Evolutionary conservation across 2,329 filamentous ascomycete species (phyloP).

Genomic region (Xylaria sp.): DNA sequence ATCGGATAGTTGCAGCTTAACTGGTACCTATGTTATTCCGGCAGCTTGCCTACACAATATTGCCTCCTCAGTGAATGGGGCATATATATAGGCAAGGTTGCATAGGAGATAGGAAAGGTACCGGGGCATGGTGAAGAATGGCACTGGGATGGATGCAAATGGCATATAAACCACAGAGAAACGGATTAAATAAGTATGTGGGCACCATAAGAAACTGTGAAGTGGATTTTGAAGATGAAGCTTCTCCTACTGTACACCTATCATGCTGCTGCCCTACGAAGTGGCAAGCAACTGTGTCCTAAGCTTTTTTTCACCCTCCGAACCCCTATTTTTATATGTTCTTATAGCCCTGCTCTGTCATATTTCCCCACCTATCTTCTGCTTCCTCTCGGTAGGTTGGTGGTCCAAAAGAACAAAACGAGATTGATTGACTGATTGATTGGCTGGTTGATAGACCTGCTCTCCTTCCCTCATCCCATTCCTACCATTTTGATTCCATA

Average conservation of each 20-base stretch:
- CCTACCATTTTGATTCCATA: background rate
- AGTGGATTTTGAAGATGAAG: conserved; percentile 10
- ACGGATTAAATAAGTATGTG: background rate
- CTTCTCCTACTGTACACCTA: background rate
- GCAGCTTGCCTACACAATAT: no score
- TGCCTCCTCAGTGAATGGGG: no score
- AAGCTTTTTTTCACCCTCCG: background rate
- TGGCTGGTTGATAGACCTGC: background rate
- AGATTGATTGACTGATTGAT: no score
- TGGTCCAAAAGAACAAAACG: background rate
- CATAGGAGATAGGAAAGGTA: no score
- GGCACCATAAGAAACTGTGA: conserved; percentile 4
- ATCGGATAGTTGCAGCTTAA: no score
- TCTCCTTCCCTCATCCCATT: background rate
- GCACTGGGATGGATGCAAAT: no score
- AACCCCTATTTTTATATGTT: background rate
- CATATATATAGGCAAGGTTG: no score
- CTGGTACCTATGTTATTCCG: no score
- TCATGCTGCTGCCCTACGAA: background rate
- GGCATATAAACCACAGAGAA: background rate
- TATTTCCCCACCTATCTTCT: background rate
- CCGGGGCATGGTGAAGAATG: no score
- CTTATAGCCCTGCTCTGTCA: background rate
- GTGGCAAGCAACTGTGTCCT: background rate
- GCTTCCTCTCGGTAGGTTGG: background rate